Percentiles rank a stretch among this genome's conserved stretches.
phyloP scores from a whole-genome alignment of 2,329 filamentous ascomycete genomes.

The Verticillium isaacii region DNA sequence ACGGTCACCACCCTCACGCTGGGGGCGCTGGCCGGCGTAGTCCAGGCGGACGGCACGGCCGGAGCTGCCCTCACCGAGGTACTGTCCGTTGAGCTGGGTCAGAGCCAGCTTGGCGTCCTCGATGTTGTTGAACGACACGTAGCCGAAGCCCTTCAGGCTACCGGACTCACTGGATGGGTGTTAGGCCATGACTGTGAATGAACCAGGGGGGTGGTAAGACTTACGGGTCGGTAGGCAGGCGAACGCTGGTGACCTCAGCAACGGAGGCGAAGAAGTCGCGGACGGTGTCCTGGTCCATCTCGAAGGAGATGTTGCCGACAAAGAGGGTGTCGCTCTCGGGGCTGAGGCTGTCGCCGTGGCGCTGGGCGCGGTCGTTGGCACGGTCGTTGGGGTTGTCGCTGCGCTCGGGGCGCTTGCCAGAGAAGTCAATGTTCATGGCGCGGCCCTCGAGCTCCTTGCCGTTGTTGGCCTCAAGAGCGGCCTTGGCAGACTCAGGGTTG shows the following conservation, averaged over 20 bases:
- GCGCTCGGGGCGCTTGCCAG: slow-evolving; percentile 58
- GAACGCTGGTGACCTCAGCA: slow-evolving; percentile 69
- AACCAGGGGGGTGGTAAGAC: slow-evolving; percentile 20
- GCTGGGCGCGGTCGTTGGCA: slow-evolving; percentile 58
- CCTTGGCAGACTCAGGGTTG: slow-evolving; percentile 60
- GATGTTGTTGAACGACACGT: slow-evolving; percentile 75
- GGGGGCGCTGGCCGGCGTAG: slow-evolving; percentile 66
- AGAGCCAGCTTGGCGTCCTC: slow-evolving; percentile 79
- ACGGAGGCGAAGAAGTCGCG: slow-evolving; percentile 69
- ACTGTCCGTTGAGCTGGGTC: slow-evolving; percentile 62
- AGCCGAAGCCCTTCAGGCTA: slow-evolving; percentile 86
- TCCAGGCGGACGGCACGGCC: slow-evolving; percentile 78
- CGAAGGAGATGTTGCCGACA: slow-evolving; percentile 86
- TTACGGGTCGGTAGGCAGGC: slow-evolving; percentile 79
- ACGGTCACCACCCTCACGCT: slow-evolving; percentile 48
- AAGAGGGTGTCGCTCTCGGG: slow-evolving; percentile 83
- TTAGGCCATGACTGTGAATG: slow-evolving; percentile 16
- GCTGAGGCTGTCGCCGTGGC: slow-evolving; percentile 76
- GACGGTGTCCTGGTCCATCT: slow-evolving; percentile 71
- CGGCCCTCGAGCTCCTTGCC: slow-evolving; percentile 71
- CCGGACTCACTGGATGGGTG: slow-evolving; percentile 60
- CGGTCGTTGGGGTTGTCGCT: slow-evolving; percentile 48
- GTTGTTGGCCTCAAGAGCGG: slow-evolving; percentile 71
- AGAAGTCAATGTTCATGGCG: slow-evolving; percentile 73
- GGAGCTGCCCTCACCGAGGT: slow-evolving; percentile 58